Evolutionary conservation across 768 basidiomycete genomes (phyloP), one percentile per base, ranked within the genome.

Genomic region (Trametes maxima): DNA sequence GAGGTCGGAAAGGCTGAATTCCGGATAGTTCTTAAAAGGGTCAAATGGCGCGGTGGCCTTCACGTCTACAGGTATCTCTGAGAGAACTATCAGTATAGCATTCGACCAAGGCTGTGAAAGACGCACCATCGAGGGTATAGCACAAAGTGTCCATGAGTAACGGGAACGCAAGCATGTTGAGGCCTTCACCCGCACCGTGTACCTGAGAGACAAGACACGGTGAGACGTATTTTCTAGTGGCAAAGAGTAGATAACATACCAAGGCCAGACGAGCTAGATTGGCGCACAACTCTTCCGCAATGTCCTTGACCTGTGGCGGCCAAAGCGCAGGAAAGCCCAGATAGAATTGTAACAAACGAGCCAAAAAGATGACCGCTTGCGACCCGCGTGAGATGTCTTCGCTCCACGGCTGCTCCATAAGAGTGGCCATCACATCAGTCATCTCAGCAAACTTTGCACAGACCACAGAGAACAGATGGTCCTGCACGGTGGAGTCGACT

Each of bases 131-230:
- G 33, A 89, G 78, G 8, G 90, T 73, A 68, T 86, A 89, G 66
- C 85, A 84, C 0, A 90, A 74, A 3, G 91, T 92, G 75, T 94
- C 91, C 22, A 91, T 72, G 35, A 92, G 73, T 44, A 92, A 70
- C 0, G 87, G 81, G 73, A 86, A 92, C 46, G 82, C 76, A 44
- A 85, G 77, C 1, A 82, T 71, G 67, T 89, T 84, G 10, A 84
- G 72, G 53, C 79, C 75, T 43, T 76, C 74, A n/a, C 85, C 83
- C 5, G 80, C 73, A 13, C 82, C 83, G 59, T 85, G 81, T 19
- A 80, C 70, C 89, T 91, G 63, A n/a, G 49, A 55, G 22, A 24
- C 17, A 46, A 64, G 54, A 59, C 36, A 19, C 28, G 28, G 8
- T 33, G 28, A 33, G 28, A 10, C 14, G 19, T 1, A 49, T 22